phyloP scores from a whole-genome alignment of 2,329 filamentous ascomycete genomes.

The Colletotrichum echinochloae region DNA sequence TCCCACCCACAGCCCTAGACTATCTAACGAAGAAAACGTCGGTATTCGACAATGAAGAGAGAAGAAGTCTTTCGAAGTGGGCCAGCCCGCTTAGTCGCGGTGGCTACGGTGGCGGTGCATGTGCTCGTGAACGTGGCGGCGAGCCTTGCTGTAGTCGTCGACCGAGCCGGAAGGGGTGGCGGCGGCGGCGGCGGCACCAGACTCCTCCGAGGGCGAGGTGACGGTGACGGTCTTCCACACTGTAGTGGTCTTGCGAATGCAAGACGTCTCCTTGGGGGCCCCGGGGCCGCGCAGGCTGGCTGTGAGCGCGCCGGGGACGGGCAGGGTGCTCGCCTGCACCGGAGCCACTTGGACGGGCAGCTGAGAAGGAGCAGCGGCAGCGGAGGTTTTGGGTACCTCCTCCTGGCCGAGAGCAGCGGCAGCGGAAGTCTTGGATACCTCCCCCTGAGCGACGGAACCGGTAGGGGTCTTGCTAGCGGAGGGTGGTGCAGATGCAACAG shows the following conservation, averaged over 20 bases:
- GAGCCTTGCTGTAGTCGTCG: constrained; percentile 44
- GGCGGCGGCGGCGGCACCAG: constrained; percentile 38
- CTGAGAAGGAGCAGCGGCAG: neutral
- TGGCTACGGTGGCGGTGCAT: constrained; percentile 49
- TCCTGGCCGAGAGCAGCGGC: constrained; percentile 18
- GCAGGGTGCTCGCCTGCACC: constrained; percentile 10
- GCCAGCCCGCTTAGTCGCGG: constrained; percentile 44
- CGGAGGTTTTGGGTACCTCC: neutral
- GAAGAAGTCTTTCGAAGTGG: neutral
- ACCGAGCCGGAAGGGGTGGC: constrained; percentile 14
- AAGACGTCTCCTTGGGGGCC: constrained; percentile 42
- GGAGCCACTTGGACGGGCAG: constrained; percentile 22
- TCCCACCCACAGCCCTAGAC: constrained; percentile 35
- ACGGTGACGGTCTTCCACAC: constrained; percentile 61
- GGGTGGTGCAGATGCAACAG: constrained; percentile 10
- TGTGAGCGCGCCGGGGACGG: constrained; percentile 36
- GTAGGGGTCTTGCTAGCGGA: constrained; percentile 11
- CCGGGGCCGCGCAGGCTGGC: constrained; percentile 33
- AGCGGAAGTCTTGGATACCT: constrained; percentile 6
- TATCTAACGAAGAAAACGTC: constrained; percentile 41
- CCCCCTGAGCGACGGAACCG: constrained; percentile 3
- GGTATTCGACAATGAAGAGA: constrained; percentile 10
- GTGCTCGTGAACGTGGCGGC: constrained; percentile 55
- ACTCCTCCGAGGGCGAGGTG: constrained; percentile 59
- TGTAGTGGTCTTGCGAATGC: constrained; percentile 50